These are phyloP conservation scores for Lodderomyces beijingensis DNA, from an alignment of 1,139 yeast species.

Conservation along the genomic window DNA sequence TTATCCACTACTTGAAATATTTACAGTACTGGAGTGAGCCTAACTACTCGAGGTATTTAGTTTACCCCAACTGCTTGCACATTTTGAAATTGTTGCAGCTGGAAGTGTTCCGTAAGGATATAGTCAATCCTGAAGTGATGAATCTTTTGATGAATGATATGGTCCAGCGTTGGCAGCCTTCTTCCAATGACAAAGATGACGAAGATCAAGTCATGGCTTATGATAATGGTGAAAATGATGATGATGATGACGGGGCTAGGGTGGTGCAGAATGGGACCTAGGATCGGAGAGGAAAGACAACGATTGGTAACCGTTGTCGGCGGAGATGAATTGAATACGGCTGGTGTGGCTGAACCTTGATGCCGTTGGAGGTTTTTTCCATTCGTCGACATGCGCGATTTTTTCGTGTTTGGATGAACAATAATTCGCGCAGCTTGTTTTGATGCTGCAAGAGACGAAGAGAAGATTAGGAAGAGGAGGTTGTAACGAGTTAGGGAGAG, in stretches of 20 bases:
- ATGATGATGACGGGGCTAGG: neutral
- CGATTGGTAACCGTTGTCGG: no score
- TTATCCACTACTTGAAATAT: slow-evolving; percentile 61
- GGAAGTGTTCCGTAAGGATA: slow-evolving; percentile 52
- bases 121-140: slow-evolving; percentile 54
- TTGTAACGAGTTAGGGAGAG: no score
- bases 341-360: neutral
- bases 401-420: no score
- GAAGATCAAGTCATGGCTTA: no score
- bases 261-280: no score
- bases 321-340: neutral
- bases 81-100: slow-evolving; percentile 55
- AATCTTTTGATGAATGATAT: slow-evolving; percentile 67
- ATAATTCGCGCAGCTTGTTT: no score
- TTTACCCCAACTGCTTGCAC: slow-evolving; percentile 71
- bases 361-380: no score
- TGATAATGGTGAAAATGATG: slow-evolving; percentile 1
- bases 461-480: no score
- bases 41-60: slow-evolving; percentile 59
- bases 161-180: slow-evolving; percentile 66
- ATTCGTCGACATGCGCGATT: no score
- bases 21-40: slow-evolving; percentile 74
- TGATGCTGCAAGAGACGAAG: no score
- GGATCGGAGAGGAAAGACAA: no score
- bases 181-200: no score